A percentile compares a stretch with the other conserved stretches of the same genome.
Evolutionary conservation across 2,329 filamentous ascomycete genomes (phyloP).

Genomic region (Nectriaceae sp.): DNA sequence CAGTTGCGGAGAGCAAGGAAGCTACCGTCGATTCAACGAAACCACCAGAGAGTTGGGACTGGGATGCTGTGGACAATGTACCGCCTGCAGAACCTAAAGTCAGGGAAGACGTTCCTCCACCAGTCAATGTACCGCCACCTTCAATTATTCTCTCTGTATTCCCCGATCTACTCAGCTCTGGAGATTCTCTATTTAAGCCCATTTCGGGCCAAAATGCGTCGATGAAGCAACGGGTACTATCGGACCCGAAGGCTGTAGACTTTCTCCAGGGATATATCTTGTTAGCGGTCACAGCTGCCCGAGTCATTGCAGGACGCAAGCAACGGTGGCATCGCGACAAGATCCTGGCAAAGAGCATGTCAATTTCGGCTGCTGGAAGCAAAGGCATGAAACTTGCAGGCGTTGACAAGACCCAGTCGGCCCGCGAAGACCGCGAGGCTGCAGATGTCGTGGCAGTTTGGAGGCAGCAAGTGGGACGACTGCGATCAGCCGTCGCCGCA

Average conservation of each 20-base stretch:
- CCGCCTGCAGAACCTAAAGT: slow-evolving; percentile 22
- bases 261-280: slow-evolving; percentile 68
- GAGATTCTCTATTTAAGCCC: slow-evolving; percentile 67
- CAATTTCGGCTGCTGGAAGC: slow-evolving; percentile 74
- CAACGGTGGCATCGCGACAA: slow-evolving; percentile 89
- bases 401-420: slow-evolving; percentile 79
- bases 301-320: slow-evolving; percentile 81
- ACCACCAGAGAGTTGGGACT: slow-evolving; percentile 46
- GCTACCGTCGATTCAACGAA: slow-evolving; percentile 15
- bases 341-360: slow-evolving; percentile 83
- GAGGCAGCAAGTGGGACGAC: slow-evolving; percentile 72
- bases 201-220: slow-evolving; percentile 59
- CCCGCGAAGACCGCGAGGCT: slow-evolving; percentile 82
- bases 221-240: slow-evolving; percentile 63
- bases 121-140: slow-evolving; percentile 87
- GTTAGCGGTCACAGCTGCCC: slow-evolving; percentile 69
- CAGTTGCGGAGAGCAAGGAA: slow-evolving; percentile 24
- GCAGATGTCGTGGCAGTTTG: slow-evolving; percentile 75
- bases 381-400: slow-evolving; percentile 91
- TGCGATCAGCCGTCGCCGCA: slow-evolving; percentile 72
- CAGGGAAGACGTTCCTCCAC: slow-evolving; percentile 53
- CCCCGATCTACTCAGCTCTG: slow-evolving; percentile 67
- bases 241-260: slow-evolving; percentile 59
- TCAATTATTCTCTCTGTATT: slow-evolving; percentile 80
- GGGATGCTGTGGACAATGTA: slow-evolving; percentile 45